Evolutionary conservation across 495 filamentous ascomycete species (phyloP), one percentile per base, ranked within the genome.

Genomic region (Penicillium cinerascens): DNA sequence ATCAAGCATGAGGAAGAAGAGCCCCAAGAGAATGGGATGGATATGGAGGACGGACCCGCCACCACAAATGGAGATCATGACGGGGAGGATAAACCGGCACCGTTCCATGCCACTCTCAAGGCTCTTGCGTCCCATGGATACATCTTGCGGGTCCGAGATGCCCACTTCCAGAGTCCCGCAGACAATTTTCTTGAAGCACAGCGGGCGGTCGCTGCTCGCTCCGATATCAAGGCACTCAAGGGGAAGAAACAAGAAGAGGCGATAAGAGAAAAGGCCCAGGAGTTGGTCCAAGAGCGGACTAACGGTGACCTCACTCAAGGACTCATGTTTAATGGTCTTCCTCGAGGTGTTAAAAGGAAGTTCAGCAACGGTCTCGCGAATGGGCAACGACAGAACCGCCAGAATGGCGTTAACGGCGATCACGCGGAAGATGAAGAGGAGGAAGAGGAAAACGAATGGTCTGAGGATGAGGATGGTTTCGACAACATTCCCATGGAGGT

Each of bases 221-320:
- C 66, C 8, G 67, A 75, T 46, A 60, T 73, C 18, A 74, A 78
- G 42, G 54, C 61, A 4, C 63, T 81, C 58, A 81, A 78, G 52
- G 75, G 77, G 16, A 87, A 85, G 58, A 82, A 77, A 59, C 72
- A 84, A 7, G 77, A 82, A 43, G 74, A 80, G 36, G 77, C 73
- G 15, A 66, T 89, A 13, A 61, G 71, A 26, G 69, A 78, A 13
- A 55, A 52, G 40, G 72, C 61, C 35, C 51, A 46, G 22, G 42
- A 61, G 1, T 42, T 73, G 48, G 55, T 78, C 26, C 55, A 51
- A 26, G 68, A 76, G 47, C 57, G 61, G 21, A 56, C 65, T 21
- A 54, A 70, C 20, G 62, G 61, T 33, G 68, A 72, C 41, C 64
- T 73, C 33, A 70, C 64, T 16, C 56, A 56, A 25, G 65, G 60